Evolutionary conservation across 2,329 filamentous ascomycete genomes (phyloP).

Genomic region (Alternaria rosae): DNA sequence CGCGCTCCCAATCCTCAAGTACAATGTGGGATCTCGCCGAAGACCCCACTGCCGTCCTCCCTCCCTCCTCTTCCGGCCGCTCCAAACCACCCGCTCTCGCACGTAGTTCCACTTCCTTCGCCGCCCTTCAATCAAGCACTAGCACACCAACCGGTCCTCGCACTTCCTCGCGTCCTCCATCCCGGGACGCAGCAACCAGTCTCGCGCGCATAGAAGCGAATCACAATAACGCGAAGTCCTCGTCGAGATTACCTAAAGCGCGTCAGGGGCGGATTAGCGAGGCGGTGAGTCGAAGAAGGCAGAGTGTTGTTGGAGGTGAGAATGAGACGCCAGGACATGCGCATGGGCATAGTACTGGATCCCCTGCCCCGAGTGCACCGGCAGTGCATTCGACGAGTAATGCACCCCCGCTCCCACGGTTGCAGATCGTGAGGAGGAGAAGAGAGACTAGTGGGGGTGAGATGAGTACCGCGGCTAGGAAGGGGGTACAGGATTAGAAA

Average conservation of each 20-base stretch:
- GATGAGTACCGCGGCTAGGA: slow-evolving; percentile 42
- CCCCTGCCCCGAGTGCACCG: background rate
- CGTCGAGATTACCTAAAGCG: slow-evolving; percentile 42
- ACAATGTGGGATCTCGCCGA: slow-evolving; percentile 47
- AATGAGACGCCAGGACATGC: slow-evolving; percentile 22
- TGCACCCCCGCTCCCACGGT: slow-evolving; percentile 36
- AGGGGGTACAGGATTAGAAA: slow-evolving; percentile 24
- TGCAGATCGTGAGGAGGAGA: slow-evolving; percentile 44
- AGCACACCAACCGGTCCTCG: slow-evolving; percentile 27
- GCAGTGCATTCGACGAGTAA: background rate
- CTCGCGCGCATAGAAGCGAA: slow-evolving; percentile 35
- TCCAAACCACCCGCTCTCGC: slow-evolving; percentile 32
- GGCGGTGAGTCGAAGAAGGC: slow-evolving; percentile 33
- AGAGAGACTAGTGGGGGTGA: slow-evolving; percentile 48
- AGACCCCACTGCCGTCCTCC: slow-evolving; percentile 31
- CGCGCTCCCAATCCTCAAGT: slow-evolving; percentile 37
- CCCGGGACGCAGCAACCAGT: slow-evolving; percentile 37
- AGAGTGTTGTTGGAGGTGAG: slow-evolving; percentile 36
- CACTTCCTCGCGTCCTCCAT: slow-evolving; percentile 34
- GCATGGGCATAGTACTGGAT: background rate
- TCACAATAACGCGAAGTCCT: slow-evolving; percentile 17
- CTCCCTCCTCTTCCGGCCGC: slow-evolving; percentile 25
- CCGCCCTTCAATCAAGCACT: slow-evolving; percentile 22
- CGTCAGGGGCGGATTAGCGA: slow-evolving; percentile 41
- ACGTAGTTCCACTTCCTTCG: slow-evolving; percentile 38